Percentiles rank a stretch among this genome's conserved stretches.
Conservation (phyloP, 345 rosid genomes). For the Rhizophora apiculata region DNA sequence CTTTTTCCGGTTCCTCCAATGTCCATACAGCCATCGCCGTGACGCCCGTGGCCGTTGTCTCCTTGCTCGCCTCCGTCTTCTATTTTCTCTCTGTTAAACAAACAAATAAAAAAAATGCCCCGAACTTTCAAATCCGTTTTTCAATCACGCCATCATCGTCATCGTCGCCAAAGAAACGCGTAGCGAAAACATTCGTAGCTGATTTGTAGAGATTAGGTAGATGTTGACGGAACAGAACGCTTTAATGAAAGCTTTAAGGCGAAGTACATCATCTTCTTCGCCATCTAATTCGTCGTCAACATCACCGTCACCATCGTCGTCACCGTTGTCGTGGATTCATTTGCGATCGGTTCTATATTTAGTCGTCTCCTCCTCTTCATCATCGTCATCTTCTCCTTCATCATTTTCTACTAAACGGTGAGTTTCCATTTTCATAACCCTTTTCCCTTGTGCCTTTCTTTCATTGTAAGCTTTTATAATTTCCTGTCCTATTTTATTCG, state of each 20-base stretch:
- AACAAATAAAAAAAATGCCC: not conserved
- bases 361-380: constrained; percentile 41
- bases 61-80: constrained; percentile 60
- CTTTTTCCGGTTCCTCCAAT: constrained; percentile 38
- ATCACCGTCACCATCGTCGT: constrained; percentile 31
- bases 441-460: not conserved
- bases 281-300: constrained; percentile 31
- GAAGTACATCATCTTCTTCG: constrained; percentile 45
- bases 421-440: constrained; percentile 22
- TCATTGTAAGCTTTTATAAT: not conserved
- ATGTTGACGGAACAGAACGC: constrained; percentile 51
- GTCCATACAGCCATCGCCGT: constrained; percentile 59
- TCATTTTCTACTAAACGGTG: constrained; percentile 48
- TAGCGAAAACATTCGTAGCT: not conserved
- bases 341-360: constrained; percentile 59
- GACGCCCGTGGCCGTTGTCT: constrained; percentile 75
- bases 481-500: too few relatives aligned
- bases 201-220: constrained; percentile 8
- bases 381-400: constrained; percentile 45
- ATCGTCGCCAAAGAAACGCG: not conserved
- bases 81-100: constrained; percentile 54
- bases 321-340: constrained; percentile 62
- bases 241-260: constrained; percentile 53
- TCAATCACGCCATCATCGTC: constrained; percentile 3
- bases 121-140: not conserved